Conservation (phyloP, 495 filamentous ascomycete genomes). For the Xylaria cubensis region DNA sequence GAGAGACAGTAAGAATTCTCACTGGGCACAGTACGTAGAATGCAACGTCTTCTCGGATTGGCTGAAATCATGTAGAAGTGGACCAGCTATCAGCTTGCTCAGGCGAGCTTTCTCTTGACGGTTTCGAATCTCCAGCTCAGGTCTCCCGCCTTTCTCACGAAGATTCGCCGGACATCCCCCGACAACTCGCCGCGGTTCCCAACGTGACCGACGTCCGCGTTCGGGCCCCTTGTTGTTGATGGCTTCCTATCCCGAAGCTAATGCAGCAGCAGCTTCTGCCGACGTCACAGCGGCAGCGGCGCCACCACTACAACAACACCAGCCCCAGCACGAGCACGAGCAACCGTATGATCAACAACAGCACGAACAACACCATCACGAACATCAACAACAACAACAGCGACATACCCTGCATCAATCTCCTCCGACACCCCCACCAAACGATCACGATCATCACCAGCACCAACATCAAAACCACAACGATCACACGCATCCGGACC, state of each 20-base stretch:
- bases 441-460: neutral
- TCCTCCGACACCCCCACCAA: neutral
- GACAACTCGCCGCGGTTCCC: slow-evolving; percentile 40
- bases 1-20: neutral
- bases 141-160: slow-evolving; percentile 38
- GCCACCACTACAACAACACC: neutral
- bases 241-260: slow-evolving; percentile 39
- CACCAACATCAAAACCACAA: neutral
- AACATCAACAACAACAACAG: neutral
- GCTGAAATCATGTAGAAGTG: neutral
- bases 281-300: neutral
- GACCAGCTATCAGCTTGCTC: neutral
- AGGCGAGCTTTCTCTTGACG: neutral
- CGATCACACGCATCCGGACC: slow-evolving; percentile 2
- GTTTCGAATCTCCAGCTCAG: neutral
- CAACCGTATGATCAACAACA: slow-evolving; percentile 7
- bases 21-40: neutral
- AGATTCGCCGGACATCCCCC: slow-evolving; percentile 45
- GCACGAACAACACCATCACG: slow-evolving; percentile 4
- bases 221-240: slow-evolving; percentile 11
- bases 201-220: slow-evolving; percentile 21
- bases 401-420: slow-evolving; percentile 3
- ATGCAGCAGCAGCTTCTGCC: slow-evolving; percentile 23
- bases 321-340: neutral
- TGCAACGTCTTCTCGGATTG: neutral